Evolutionary conservation across 129 eudicot species (phyloP).

Genomic region (Solidago caesia): DNA sequence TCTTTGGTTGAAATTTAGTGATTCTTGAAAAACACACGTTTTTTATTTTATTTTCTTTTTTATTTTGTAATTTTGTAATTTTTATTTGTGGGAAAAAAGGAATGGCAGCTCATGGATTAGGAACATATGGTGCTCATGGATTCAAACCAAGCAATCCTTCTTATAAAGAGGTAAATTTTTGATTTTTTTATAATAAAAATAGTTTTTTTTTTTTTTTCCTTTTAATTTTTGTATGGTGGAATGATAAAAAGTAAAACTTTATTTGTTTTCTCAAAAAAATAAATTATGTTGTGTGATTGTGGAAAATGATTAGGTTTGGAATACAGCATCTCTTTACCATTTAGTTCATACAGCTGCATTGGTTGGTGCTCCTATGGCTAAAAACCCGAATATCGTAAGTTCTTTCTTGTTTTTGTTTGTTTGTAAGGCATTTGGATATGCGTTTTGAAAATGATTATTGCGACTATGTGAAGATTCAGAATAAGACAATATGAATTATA

Average conservation of each 20-base stretch:
- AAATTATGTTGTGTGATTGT: slow-evolving; percentile 6
- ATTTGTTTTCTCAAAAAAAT: not conserved
- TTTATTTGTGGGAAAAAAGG: slow-evolving; percentile 40
- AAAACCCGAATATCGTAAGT: slow-evolving; percentile 71
- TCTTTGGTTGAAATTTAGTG: not conserved
- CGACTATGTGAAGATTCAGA: not conserved
- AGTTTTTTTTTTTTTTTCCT: not conserved
- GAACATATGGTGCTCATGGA: slow-evolving; percentile 88
- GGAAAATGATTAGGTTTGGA: slow-evolving; percentile 65
- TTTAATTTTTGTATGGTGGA: not conserved
- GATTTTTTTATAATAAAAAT: not conserved
- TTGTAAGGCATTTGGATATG: not conserved
- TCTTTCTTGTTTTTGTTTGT: not conserved
- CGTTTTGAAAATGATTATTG: not conserved
- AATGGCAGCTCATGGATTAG: slow-evolving; percentile 83
- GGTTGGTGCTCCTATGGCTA: slow-evolving; percentile 78
- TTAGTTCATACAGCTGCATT: slow-evolving; percentile 93
- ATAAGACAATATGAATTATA: not conserved
- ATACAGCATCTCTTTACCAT: slow-evolving; percentile 86
- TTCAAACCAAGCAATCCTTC: slow-evolving; percentile 80
- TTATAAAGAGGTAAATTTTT: slow-evolving; percentile 65
- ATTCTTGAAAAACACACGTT: not conserved
- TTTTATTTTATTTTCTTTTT: not conserved
- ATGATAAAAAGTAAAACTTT: not conserved
- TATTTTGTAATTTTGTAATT: not conserved